Evolutionary conservation across 352 stramenopile species (phyloP), one percentile per base, ranked within the genome.

Genomic region (Pythium phragmitis): DNA sequence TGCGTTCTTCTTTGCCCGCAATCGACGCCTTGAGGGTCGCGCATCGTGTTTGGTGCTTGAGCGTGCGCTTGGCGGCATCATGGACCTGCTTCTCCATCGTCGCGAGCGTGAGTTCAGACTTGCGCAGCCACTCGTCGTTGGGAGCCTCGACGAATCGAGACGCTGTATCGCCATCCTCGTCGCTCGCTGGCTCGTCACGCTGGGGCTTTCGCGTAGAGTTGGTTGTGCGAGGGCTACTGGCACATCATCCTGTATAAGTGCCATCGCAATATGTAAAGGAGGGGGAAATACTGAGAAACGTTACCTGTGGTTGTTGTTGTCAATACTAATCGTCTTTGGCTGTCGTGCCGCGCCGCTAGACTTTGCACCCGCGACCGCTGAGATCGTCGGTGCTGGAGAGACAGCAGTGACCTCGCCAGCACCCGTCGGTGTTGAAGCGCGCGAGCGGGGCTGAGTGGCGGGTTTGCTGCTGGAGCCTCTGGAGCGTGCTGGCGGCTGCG

Each of bases 41-140:
- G 36, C 46, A 87, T 68, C 74, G 72, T 52, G 71, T 67, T 36
- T 80, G 77, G 61, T 86, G 77, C 51, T 72, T 79, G 34, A 80
- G 57, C 28, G 62, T 74, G 9, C 54, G 51, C 26, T 56, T 65
- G 7, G 56, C 46, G 30, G 57, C 62, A n/a, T 74, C 67, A 4
- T 67, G 43, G 4, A 74, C 41, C 42, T 74, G 67, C 47, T 67
- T 69, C 7, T 69, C 67, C n/a, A 74, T 50, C 34, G 36, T 36
- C 11, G 51, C 57, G 26, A 69, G 41, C 8, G 51, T 65, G 36
- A 19, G 45, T 41, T 66, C 42, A 1, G 67, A 74, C 43, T 69
- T 33, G 11, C 67, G 50, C 1, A 74, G 26, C 62, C 61, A 67
- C 13, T 58, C 45, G 23, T 67, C 47, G 1, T 63, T 57, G 12